A percentile compares a stretch with the other conserved stretches of the same genome.
Evolutionary conservation across 1,284 basidiomycete species (phyloP).

Genomic region (Boletus hoseneyae): DNA sequence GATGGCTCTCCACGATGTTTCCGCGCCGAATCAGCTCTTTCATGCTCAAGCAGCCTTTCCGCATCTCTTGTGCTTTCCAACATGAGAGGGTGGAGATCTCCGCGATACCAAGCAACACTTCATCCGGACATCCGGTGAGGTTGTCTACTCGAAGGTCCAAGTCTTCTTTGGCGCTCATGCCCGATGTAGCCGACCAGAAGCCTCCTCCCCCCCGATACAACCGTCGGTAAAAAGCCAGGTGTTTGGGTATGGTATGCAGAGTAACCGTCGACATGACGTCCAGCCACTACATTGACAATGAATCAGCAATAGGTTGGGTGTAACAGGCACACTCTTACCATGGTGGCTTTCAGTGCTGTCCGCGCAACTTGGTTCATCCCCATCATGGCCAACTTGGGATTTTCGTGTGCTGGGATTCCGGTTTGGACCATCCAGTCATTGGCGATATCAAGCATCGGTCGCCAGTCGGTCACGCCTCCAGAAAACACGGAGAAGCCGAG

Average conservation of each 20-base stretch:
- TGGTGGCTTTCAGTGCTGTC: conserved; percentile 62
- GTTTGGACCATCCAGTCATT: conserved; percentile 70
- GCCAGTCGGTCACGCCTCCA: conserved; percentile 64
- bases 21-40: conserved; percentile 67
- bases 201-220: conserved; percentile 44
- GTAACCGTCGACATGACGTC: conserved; percentile 71
- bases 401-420: conserved; percentile 56
- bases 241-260: conserved; percentile 58
- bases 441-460: conserved; percentile 58
- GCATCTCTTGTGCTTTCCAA: conserved; percentile 66
- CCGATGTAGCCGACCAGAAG: conserved; percentile 33
- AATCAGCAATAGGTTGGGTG: conserved; percentile 6
- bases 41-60: conserved; percentile 61
- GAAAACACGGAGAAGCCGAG: conserved; percentile 66
- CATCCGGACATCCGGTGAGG: conserved; percentile 72
- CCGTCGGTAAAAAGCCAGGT: conserved; percentile 60
- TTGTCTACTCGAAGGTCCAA: conserved; percentile 55
- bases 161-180: conserved; percentile 29
- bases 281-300: conserved; percentile 55
- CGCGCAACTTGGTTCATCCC: conserved; percentile 50
- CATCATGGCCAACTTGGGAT: conserved; percentile 55
- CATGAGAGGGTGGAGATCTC: conserved; percentile 70
- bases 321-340: conserved; percentile 47
- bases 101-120: conserved; percentile 68
- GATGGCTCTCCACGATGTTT: conserved; percentile 59